Evolutionary conservation across 2,329 filamentous ascomycete genomes (phyloP), one percentile per base, ranked within the genome.

Genomic region (Pestalotiopsis sp.): DNA sequence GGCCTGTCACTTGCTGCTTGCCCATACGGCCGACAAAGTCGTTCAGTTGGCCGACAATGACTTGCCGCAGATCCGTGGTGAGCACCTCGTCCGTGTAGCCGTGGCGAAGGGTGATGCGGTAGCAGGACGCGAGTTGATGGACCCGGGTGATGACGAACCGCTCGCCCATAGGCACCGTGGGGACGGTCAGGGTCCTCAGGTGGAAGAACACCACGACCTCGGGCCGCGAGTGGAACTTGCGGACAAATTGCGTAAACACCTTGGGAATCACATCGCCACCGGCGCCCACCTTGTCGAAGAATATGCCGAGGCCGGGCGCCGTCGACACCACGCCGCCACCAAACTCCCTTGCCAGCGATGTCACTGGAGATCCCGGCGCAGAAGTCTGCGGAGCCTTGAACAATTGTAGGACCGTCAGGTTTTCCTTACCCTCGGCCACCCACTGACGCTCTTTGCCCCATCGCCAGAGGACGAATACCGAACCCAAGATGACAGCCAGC

Each of bases 391-490:
- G 14, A 20, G 38, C 4, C 14, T 27, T 49, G 62, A 65, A 65
- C 7, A 65, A 41, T 3, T 25, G 62, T 9, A n/a, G 23, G 13
- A 23, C 40, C 2, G 62, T 65, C 9, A 65, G 31, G 27, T 14
- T 27, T 5, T 65, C 62, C 23, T 49, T 49, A 14, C n/a, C 41
- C 80, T 93, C 91, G 2, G 91, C 88, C 11, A 80, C 80, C 91
- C 92, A 93, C 75, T 94, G 92, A 68, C 88, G 84, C 74, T 93
- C 91, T 76, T 94, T 93, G n/a, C 92, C 92, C 72, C 88, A 94
- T 31, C 92, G 86, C 92, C 92, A 94, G 11, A 93, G 83, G 1
- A 92, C 83, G 74, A 94, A 91, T 58, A 93, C 78, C 45, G 79
- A 81, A 0, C 89, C 86, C 2, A 93, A 83, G 4, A 91, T 79